phyloP scores from a whole-genome alignment of 106 monocot genomes.

The Acorus calamus region DNA sequence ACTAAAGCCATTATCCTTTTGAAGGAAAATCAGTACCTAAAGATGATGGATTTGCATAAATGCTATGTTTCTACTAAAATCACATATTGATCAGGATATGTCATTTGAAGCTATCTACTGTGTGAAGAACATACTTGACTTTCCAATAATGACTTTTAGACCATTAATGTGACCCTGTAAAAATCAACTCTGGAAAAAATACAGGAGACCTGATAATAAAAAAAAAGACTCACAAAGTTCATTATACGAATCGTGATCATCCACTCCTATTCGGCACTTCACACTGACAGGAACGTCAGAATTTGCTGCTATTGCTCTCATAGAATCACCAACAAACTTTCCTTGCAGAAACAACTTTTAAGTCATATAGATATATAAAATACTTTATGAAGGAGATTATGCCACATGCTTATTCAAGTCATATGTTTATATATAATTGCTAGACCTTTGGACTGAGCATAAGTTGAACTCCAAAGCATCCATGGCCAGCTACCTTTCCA shows the following conservation, averaged over 20 bases:
- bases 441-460: slow-evolving; percentile 95
- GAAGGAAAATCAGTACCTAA: not conserved
- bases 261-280: slow-evolving; percentile 97
- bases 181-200: no score
- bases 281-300: slow-evolving; percentile 89
- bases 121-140: no score
- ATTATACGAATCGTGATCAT: slow-evolving; percentile 85
- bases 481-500: slow-evolving; percentile 96
- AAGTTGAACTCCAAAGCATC: slow-evolving; percentile 95
- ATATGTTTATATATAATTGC: not conserved
- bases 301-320: slow-evolving; percentile 83
- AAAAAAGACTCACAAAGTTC: slow-evolving; percentile 73
- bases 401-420: no score
- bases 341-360: slow-evolving; percentile 5
- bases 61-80: no score
- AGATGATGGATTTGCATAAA: not conserved
- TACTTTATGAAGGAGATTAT: no score
- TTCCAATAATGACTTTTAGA: no score
- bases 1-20: not conserved
- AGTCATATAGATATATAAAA: no score
- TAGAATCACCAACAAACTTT: slow-evolving; percentile 94
- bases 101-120: no score
- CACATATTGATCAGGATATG: no score
- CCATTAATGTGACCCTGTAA: no score
- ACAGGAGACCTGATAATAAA: not conserved